Conservation (phyloP, 805 yeast species). For the Ascoidea asiatica region DNA sequence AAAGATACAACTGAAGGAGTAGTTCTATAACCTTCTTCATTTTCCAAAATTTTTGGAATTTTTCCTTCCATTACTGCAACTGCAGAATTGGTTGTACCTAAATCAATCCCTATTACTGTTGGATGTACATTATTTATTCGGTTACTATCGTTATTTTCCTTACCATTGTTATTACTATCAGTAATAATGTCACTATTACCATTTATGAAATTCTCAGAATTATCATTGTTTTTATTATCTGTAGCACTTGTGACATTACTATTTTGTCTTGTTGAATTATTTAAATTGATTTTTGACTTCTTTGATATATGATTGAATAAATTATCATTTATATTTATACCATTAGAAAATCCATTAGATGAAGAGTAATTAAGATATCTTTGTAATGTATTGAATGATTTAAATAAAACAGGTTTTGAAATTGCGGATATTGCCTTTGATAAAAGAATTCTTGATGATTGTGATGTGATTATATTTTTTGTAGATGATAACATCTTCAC, state of each 20-base stretch:
- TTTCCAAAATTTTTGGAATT: constrained; percentile 53
- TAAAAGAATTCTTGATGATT: too few species aligned
- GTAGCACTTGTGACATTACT: not conserved
- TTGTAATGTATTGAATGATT: not conserved
- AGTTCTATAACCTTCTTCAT: constrained; percentile 68
- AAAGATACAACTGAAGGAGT: constrained; percentile 73
- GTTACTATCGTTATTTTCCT: too few species aligned
- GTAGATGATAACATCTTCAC: too few species aligned
- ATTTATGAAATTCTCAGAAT: too few species aligned
- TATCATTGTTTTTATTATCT: too few species aligned
- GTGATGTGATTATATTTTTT: too few species aligned
- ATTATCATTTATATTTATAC: not conserved
- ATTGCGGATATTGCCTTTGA: not conserved
- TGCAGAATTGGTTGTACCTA: constrained; percentile 81
- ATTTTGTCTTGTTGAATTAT: not conserved
- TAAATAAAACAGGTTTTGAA: not conserved
- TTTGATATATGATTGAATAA: too few species aligned
- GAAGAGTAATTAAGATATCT: not conserved
- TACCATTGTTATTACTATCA: too few species aligned
- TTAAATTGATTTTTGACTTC: not conserved
- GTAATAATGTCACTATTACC: too few species aligned
- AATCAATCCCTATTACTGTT: constrained; percentile 61
- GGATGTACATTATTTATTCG: constrained; percentile 1
- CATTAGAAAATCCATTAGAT: not conserved
- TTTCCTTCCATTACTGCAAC: constrained; percentile 63